Conservation (phyloP, 257 asterid genomes). For the Euphrasia confusa region DNA sequence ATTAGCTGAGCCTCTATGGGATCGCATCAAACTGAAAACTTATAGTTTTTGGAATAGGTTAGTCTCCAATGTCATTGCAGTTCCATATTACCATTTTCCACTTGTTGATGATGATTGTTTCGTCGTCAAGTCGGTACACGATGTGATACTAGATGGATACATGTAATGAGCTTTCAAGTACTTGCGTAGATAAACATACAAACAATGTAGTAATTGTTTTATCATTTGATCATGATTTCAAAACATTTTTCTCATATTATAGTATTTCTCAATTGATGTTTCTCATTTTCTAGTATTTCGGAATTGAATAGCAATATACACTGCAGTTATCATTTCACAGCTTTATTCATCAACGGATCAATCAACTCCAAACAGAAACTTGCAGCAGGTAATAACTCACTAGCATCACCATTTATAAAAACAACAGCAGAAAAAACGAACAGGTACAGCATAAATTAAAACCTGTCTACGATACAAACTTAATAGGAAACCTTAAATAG, state of each 20-base stretch:
- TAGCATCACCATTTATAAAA: background rate
- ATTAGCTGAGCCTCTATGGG: slow-evolving; percentile 2
- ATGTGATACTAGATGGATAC: background rate
- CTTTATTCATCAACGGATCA: too few relatives aligned
- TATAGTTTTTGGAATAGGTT: background rate
- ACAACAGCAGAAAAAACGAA: slow-evolving; percentile 18
- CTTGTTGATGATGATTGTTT: background rate
- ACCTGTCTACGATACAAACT: background rate
- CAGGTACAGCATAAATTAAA: background rate
- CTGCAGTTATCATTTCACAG: too few relatives aligned
- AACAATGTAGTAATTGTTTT: background rate
- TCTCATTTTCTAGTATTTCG: too few relatives aligned
- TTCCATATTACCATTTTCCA: background rate
- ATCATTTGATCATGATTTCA: background rate
- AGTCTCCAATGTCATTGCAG: background rate
- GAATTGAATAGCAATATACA: too few relatives aligned
- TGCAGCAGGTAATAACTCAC: too few relatives aligned
- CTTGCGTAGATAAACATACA: background rate
- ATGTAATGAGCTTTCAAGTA: background rate
- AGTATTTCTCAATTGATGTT: too few relatives aligned
- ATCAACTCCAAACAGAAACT: too few relatives aligned
- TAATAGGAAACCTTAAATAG: background rate
- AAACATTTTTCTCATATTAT: too few relatives aligned
- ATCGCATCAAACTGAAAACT: slow-evolving; percentile 20
- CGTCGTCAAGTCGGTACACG: too few relatives aligned